Evolutionary conservation across 202 grass and related monocot genomes (phyloP), one percentile per base, ranked within the genome.

Genomic region (Carex sylvatica): DNA sequence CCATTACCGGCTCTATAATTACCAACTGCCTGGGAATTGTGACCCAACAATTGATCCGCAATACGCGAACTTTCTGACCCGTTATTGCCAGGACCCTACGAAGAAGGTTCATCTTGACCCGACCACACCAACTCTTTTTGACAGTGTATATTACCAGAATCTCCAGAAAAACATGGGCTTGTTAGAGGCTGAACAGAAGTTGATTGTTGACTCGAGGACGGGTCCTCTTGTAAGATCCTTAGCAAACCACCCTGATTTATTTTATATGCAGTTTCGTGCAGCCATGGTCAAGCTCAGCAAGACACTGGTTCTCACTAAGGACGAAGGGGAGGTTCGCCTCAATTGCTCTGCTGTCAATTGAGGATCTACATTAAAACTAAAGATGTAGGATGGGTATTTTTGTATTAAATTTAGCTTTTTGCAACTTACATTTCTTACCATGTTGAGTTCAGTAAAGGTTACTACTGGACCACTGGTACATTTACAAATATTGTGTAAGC

Each of bases 241-340:
- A 77, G 87, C 80, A 11, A 58, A 33, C 53, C 71, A 87, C 66
- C 13, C 36, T 2, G 47, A 11, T 23, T 8, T 82, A 0, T 93
- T 98, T 82, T n/a, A 2, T 0, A 82, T 86, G 80, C 88, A 89
- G 89, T 98, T 98, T 82, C 86, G 84, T n/a, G 6, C 22, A 8
- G 89, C 96, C 56, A 98, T 98, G 96, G n/a, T 75, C 20, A 87
- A 82, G n/a, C 86, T 98, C 66, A 87, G 91, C 74, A 87, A 85
- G 53, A 79, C 24, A 12, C 84, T 90, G 70, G 91, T 95, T 79
- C 92, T 95, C 46, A 93, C 89, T 22, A 87, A 80, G 4, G 49
- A 85, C 77, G 96, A 98, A 70, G 92, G 92, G 2, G 92, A 89
- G 80, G 71, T 98, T 83, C 91, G 92, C 24, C 61, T 58, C 89